A percentile compares a stretch with the other conserved stretches of the same genome.
Evolutionary conservation across 805 yeast species (phyloP).

Genomic region (Isabelozyma rhagii): DNA sequence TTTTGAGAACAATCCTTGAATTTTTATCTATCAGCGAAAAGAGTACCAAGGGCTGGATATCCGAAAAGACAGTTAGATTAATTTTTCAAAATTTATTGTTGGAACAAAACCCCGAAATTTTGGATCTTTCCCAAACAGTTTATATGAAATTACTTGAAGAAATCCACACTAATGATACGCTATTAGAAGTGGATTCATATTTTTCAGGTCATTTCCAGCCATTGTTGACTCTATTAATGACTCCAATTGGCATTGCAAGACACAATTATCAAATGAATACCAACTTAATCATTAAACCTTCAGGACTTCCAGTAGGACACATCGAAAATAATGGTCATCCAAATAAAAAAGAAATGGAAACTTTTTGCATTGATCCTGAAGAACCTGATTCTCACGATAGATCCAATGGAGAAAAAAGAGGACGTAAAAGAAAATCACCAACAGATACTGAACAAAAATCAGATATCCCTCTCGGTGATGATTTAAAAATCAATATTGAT

Average conservation of each 20-base stretch:
- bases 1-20: conserved; percentile 73
- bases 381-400: conserved; percentile 6
- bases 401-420: conserved; percentile 28
- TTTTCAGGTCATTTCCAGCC: conserved; percentile 59
- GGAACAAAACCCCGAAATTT: conserved; percentile 80
- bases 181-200: conserved; percentile 46
- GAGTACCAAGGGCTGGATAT: conserved; percentile 66
- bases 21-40: conserved; percentile 61
- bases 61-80: conserved; percentile 67
- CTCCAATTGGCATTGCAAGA: conserved; percentile 93
- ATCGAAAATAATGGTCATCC: conserved; percentile 2
- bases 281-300: conserved; percentile 71
- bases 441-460: conserved; percentile 9
- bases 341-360: background rate
- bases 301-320: conserved; percentile 49
- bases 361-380: conserved; percentile 9
- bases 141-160: conserved; percentile 56
- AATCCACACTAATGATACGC: conserved; percentile 25
- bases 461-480: conserved; percentile 51
- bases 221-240: conserved; percentile 67
- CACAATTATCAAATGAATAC: conserved; percentile 83
- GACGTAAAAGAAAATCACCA: conserved; percentile 46
- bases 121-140: conserved; percentile 59
- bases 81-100: conserved; percentile 83
- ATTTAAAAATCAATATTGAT: conserved; percentile 78